phyloP scores from a whole-genome alignment of 1,284 basidiomycete genomes.

The Sanguinoderma infundibulare region DNA sequence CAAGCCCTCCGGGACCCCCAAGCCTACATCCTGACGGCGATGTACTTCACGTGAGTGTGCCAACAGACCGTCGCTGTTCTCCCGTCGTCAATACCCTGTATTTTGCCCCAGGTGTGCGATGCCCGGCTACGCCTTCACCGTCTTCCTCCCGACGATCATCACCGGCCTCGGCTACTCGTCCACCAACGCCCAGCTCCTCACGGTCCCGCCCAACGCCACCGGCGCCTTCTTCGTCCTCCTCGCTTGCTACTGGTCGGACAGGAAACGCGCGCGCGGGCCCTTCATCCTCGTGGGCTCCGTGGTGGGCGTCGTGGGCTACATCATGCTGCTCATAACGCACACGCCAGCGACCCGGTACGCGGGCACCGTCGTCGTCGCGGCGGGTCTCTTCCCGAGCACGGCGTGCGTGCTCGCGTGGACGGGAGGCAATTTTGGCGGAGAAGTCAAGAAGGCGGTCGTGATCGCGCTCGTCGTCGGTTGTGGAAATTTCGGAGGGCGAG shows the following conservation, averaged over 20 bases:
- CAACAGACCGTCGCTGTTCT: slow-evolving; percentile 32
- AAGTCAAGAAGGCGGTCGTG: slow-evolving; percentile 69
- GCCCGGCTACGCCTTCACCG: slow-evolving; percentile 16
- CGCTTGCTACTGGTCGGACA: slow-evolving; percentile 10
- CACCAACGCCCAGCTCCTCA: slow-evolving; percentile 30
- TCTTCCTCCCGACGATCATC: slow-evolving; percentile 37
- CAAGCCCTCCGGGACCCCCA: slow-evolving; percentile 33
- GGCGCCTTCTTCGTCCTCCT: slow-evolving; percentile 18
- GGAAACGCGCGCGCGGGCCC: slow-evolving; percentile 42
- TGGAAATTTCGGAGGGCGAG: slow-evolving; percentile 58
- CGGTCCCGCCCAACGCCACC: slow-evolving; percentile 24
- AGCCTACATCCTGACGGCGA: slow-evolving; percentile 46
- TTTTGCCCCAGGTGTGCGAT: slow-evolving; percentile 38
- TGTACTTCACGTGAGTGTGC: slow-evolving; percentile 22
- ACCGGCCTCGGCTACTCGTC: slow-evolving; percentile 33
- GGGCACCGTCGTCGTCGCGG: slow-evolving; percentile 60
- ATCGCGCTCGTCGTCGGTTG: slow-evolving; percentile 70
- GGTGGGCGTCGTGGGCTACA: slow-evolving; percentile 65
- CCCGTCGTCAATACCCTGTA: slow-evolving; percentile 50
- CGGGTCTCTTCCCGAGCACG: slow-evolving; percentile 67
- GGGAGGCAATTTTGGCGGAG: slow-evolving; percentile 68
- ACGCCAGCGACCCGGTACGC: slow-evolving; percentile 59
- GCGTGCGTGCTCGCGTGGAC: slow-evolving; percentile 67
- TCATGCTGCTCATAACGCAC: slow-evolving; percentile 53
- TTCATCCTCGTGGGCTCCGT: slow-evolving; percentile 59